A percentile compares a stretch with the other conserved stretches of the same genome.
Conservation (phyloP, 75 land plant genomes). For the Picea sitchensis region DNA sequence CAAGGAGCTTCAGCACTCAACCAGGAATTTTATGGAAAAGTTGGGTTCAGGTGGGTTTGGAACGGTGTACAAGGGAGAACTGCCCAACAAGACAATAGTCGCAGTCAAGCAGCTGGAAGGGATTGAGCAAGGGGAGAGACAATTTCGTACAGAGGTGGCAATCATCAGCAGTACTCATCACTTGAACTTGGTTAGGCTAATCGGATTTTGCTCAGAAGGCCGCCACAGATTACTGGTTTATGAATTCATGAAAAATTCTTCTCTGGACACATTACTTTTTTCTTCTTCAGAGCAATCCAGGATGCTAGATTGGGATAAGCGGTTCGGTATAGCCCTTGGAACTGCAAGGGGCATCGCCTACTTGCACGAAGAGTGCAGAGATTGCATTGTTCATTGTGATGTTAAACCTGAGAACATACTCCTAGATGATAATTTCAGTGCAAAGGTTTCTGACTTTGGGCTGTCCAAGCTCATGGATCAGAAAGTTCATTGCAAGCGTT, state of each 20-base stretch:
- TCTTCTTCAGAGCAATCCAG: conserved; percentile 21
- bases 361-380: conserved; percentile 84
- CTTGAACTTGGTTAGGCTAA: conserved; percentile 71
- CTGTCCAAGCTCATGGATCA: conserved; percentile 55
- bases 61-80: conserved; percentile 62
- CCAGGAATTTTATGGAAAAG: conserved; percentile 73
- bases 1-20: conserved; percentile 61
- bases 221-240: conserved; percentile 72
- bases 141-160: conserved; percentile 83
- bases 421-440: conserved; percentile 63
- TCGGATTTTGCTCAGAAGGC: conserved; percentile 85
- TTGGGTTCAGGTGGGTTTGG: conserved; percentile 89
- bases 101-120: conserved; percentile 86
- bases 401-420: conserved; percentile 97
- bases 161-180: conserved; percentile 87
- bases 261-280: conserved; percentile 61
- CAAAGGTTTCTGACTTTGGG: conserved; percentile 88
- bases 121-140: conserved; percentile 83
- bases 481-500: conserved; percentile 48
- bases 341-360: conserved; percentile 89
- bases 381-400: conserved; percentile 92
- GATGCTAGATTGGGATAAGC: too few relatives aligned
- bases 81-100: conserved; percentile 47
- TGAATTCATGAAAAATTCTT: conserved; percentile 80
- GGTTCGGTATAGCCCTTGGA: conserved; percentile 70